Percentiles rank a stretch among this genome's conserved stretches.
phyloP scores from a whole-genome alignment of 139 green algal genomes.

The Haematococcus sp. region DNA sequence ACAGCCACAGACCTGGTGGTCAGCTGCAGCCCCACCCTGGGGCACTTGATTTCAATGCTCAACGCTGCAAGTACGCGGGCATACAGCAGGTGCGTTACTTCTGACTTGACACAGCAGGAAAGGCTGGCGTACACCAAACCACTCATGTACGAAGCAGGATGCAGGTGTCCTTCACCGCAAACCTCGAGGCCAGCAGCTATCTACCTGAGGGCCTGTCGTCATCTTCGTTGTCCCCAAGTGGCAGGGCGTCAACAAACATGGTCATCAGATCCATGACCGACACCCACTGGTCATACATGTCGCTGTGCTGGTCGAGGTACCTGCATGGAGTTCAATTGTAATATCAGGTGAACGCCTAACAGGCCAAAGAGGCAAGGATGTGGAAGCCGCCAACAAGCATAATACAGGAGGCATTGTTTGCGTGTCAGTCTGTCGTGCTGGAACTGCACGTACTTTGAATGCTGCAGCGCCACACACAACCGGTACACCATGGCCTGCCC shows the following conservation, averaged over 20 bases:
- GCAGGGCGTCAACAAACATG: constrained; percentile 39
- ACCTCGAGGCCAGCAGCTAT: too few species aligned
- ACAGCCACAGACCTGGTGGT: neutral
- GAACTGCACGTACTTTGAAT: constrained; percentile 24
- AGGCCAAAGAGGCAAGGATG: neutral
- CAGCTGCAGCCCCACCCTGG: constrained; percentile 19
- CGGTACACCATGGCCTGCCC: constrained; percentile 38
- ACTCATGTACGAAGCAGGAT: too few species aligned
- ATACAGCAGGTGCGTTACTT: neutral
- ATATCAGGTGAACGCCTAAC: neutral
- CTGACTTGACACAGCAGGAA: neutral
- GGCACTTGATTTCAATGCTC: constrained; percentile 19
- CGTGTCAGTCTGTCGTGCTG: too few species aligned
- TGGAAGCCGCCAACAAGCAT: neutral
- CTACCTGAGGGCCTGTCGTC: constrained; percentile 7
- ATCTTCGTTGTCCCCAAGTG: constrained; percentile 17
- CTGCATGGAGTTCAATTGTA: neutral
- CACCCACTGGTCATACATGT: constrained; percentile 6
- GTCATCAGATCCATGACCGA: constrained; percentile 23
- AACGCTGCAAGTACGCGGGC: neutral
- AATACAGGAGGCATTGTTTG: neutral
- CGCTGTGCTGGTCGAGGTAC: neutral
- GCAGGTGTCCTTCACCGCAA: too few species aligned
- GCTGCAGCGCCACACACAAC: constrained; percentile 32
- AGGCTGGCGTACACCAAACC: neutral